These are phyloP conservation scores for Phlegmacium glaucopus DNA, from an alignment of 768 basidiomycete genomes.

Conservation along the genomic window DNA sequence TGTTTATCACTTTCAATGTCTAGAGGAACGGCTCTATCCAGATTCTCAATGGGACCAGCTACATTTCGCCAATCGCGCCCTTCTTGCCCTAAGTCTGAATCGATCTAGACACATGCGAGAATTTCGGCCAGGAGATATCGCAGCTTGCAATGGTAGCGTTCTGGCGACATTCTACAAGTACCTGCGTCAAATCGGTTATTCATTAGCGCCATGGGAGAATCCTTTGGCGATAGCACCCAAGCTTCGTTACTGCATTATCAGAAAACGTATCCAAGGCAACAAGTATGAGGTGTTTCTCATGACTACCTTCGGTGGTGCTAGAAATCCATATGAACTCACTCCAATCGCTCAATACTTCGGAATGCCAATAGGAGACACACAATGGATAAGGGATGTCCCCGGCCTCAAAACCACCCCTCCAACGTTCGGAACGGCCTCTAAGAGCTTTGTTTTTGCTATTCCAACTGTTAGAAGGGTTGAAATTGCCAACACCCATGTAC, in stretches of 20 bases:
- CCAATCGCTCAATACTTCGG: slow-evolving; percentile 29
- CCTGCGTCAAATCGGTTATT: slow-evolving; percentile 17
- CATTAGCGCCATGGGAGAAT: slow-evolving; percentile 17
- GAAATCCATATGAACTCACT: slow-evolving; percentile 17
- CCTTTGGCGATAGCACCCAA: background rate
- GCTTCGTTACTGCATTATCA: slow-evolving; percentile 32
- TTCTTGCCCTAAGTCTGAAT: slow-evolving; percentile 4
- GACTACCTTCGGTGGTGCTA: slow-evolving; percentile 30
- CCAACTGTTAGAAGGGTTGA: slow-evolving; percentile 21
- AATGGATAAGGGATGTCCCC: slow-evolving; percentile 23
- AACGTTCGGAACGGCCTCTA: slow-evolving; percentile 17
- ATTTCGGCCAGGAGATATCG: slow-evolving; percentile 28
- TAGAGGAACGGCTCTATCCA: no score
- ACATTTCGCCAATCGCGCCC: slow-evolving; percentile 8
- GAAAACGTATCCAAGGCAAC: slow-evolving; percentile 23
- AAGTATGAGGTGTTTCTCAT: slow-evolving; percentile 34
- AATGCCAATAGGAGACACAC: slow-evolving; percentile 29
- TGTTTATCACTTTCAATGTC: no score
- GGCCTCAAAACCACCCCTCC: slow-evolving; percentile 27
- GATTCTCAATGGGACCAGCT: slow-evolving; percentile 14
- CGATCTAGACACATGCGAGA: background rate
- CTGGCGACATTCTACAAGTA: slow-evolving; percentile 16
- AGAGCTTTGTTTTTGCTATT: slow-evolving; percentile 31
- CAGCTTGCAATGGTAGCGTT: slow-evolving; percentile 19
- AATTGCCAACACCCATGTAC: slow-evolving; percentile 5